phyloP scores from a whole-genome alignment of 352 stramenopile genomes.

The Phytophthora meadii region DNA sequence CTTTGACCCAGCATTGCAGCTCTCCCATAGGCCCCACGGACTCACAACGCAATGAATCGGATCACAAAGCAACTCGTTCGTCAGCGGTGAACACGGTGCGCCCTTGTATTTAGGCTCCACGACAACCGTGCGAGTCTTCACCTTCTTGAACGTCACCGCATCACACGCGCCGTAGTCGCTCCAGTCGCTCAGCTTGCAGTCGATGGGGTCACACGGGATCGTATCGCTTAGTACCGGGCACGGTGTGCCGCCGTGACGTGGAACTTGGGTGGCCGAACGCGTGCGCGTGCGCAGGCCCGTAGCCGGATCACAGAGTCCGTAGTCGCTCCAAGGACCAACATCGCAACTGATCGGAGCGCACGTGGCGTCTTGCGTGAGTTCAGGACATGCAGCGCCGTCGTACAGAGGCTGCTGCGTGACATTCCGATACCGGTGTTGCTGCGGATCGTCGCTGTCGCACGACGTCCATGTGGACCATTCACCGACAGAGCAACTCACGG shows the following conservation, averaged over 20 bases:
- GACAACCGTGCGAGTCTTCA: constrained; percentile 45
- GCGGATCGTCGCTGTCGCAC: constrained; percentile 59
- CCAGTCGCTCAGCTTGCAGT: constrained; percentile 52
- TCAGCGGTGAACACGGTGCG: constrained; percentile 42
- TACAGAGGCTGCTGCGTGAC: constrained; percentile 46
- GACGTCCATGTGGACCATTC: constrained; percentile 58
- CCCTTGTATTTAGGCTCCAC: constrained; percentile 49
- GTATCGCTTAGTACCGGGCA: constrained; percentile 45
- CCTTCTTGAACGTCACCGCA: constrained; percentile 52
- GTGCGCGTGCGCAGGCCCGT: constrained; percentile 51
- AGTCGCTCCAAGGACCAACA: constrained; percentile 51
- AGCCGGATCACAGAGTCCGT: constrained; percentile 44
- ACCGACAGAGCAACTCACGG: constrained; percentile 45
- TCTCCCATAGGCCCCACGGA: constrained; percentile 38
- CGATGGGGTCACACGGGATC: constrained; percentile 53
- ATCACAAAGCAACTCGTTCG: constrained; percentile 60
- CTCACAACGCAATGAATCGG: constrained; percentile 58
- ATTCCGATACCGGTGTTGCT: constrained; percentile 44
- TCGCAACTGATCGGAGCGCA: constrained; percentile 59
- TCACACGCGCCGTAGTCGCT: constrained; percentile 54
- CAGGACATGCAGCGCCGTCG: constrained; percentile 34
- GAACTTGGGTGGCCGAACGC: constrained; percentile 25
- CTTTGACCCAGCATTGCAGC: constrained; percentile 37
- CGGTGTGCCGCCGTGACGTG: constrained; percentile 37
- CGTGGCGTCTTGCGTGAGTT: constrained; percentile 40